These are phyloP conservation scores for Penicillium roqueforti DNA, from an alignment of 495 filamentous ascomycete genomes.

Conservation along the genomic window DNA sequence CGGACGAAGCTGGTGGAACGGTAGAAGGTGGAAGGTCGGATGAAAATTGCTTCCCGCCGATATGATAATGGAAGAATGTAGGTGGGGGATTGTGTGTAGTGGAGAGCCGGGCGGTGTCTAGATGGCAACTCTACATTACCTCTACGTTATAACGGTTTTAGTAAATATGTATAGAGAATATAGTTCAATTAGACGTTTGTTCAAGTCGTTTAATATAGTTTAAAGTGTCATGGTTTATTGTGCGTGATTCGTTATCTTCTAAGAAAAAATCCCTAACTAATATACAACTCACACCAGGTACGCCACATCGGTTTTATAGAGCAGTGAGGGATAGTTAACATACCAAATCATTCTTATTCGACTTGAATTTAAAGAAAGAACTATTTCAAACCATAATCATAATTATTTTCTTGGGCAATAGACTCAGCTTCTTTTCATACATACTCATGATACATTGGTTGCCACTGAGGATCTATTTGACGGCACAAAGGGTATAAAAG, in stretches of 20 bases:
- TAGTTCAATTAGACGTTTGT: neutral
- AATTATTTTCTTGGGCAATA: neutral
- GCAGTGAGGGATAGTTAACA: neutral
- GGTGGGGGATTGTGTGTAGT: constrained; percentile 43
- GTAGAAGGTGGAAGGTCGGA: constrained; percentile 22
- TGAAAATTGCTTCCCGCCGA: constrained; percentile 44
- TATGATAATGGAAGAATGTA: constrained; percentile 40
- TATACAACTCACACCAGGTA: neutral
- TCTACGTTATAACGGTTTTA: neutral
- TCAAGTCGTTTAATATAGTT: neutral
- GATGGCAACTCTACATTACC: constrained; percentile 6
- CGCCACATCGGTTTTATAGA: neutral
- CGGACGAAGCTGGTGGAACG: constrained; percentile 18
- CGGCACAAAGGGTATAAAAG: constrained; percentile 29
- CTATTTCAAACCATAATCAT: neutral
- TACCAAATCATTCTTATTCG: neutral
- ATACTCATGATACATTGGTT: constrained; percentile 17
- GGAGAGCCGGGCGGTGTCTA: constrained; percentile 42
- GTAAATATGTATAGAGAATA: neutral
- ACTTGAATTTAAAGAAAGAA: neutral
- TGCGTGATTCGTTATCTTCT: constrained; percentile 1
- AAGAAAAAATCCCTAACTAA: neutral
- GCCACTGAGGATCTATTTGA: constrained; percentile 14
- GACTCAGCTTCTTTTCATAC: neutral
- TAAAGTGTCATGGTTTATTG: constrained; percentile 1